Conservation (phyloP, 129 eudicot genomes). For the Chrysanthemum seticuspe region DNA sequence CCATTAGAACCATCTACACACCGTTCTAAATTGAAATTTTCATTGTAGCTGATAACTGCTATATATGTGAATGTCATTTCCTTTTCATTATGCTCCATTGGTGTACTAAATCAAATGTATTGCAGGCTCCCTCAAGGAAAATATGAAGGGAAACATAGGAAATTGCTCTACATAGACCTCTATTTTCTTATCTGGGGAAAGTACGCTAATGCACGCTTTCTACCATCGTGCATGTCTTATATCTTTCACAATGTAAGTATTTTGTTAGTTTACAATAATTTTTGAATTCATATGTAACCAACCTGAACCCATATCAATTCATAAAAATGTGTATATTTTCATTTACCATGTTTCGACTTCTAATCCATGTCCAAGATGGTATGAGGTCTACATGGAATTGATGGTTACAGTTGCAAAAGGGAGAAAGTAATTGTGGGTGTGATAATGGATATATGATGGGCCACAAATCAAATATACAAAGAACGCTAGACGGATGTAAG, state of each 20-base stretch:
- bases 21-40: conserved; percentile 14
- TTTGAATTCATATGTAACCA: conserved; percentile 11
- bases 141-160: conserved; percentile 83
- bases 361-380: too few relatives aligned
- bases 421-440: too few relatives aligned
- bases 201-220: conserved; percentile 92
- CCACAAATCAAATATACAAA: too few relatives aligned
- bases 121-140: conserved; percentile 79
- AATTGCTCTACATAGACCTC: conserved; percentile 84
- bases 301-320: too few relatives aligned
- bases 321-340: too few relatives aligned
- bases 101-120: conserved; percentile 12
- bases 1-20: neutral
- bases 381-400: too few relatives aligned
- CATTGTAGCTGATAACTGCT: conserved; percentile 21
- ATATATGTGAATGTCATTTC: conserved; percentile 19
- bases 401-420: too few relatives aligned
- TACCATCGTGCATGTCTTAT: conserved; percentile 96
- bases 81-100: conserved; percentile 7
- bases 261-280: conserved; percentile 5
- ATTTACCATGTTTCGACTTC: too few relatives aligned
- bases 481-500: too few relatives aligned
- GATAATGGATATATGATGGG: too few relatives aligned
- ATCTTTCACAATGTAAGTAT: conserved; percentile 90
- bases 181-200: conserved; percentile 99